A percentile compares a stretch with the other conserved stretches of the same genome.
Conservation (phyloP, 805 yeast species). For the Maudiozyma bulderi region DNA sequence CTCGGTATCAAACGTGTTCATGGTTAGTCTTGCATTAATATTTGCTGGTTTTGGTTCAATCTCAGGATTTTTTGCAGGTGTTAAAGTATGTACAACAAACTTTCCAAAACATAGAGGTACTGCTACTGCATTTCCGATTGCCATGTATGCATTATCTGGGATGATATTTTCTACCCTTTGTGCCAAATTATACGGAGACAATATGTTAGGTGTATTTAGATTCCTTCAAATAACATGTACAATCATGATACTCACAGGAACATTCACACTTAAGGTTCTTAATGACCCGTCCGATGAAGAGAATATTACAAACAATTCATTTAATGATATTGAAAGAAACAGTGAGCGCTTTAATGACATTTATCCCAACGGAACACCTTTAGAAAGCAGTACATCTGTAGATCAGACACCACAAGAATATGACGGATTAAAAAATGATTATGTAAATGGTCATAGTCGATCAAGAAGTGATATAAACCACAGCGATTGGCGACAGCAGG, state of each 20-base stretch:
- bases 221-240: constrained; percentile 47
- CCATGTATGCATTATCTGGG: constrained; percentile 65
- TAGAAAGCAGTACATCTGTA: neutral
- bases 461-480: neutral
- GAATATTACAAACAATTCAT: neutral
- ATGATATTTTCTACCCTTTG: constrained; percentile 51
- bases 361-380: neutral
- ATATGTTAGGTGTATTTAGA: constrained; percentile 45
- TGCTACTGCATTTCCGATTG: constrained; percentile 60
- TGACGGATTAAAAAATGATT: neutral
- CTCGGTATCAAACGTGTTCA: constrained; percentile 30
- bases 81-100: constrained; percentile 41
- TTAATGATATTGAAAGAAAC: neutral
- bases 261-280: constrained; percentile 13
- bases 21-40: constrained; percentile 41
- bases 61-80: constrained; percentile 48
- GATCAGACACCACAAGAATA: neutral
- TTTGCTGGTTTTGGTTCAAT: constrained; percentile 59
- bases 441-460: neutral
- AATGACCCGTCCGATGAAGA: neutral
- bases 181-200: constrained; percentile 40
- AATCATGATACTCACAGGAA: constrained; percentile 26
- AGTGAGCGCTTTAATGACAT: neutral
- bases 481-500: neutral
- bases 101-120: constrained; percentile 64